Evolutionary conservation across 2,329 filamentous ascomycete species (phyloP).

Genomic region (Claviceps arundinis): DNA sequence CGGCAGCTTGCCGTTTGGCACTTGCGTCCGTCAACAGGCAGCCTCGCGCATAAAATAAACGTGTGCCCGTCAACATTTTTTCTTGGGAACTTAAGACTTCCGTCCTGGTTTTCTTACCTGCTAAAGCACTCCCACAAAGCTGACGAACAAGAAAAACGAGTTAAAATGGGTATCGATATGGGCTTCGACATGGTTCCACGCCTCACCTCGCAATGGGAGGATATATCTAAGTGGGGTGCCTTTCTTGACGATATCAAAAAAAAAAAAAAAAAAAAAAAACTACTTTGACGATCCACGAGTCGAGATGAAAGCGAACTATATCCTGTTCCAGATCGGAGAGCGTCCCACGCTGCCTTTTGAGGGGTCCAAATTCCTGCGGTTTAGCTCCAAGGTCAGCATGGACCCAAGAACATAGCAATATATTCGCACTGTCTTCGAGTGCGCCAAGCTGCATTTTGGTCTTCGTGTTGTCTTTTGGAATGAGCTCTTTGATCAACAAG

Average conservation of each 20-base stretch:
- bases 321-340: conserved; percentile 2
- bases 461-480: neutral
- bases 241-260: neutral
- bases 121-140: neutral
- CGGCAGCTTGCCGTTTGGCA: too few species aligned
- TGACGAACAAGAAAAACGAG: neutral
- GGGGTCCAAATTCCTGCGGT: conserved; percentile 1
- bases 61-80: neutral
- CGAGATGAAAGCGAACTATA: neutral
- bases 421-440: neutral
- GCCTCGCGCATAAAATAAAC: neutral
- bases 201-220: neutral
- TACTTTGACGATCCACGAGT: neutral
- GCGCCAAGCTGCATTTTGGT: neutral
- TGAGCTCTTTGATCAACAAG: neutral
- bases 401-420: neutral
- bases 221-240: neutral
- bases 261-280: neutral
- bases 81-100: neutral
- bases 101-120: neutral
- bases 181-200: conserved; percentile 1
- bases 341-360: neutral
- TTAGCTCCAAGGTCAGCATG: neutral
- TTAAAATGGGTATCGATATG: neutral
- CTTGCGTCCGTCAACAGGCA: neutral